A percentile compares a stretch with the other conserved stretches of the same genome.
These are phyloP conservation scores for Geranomyces michiganensis DNA, from an alignment of 192 early-diverging fungal genomes.

Conservation along the genomic window DNA sequence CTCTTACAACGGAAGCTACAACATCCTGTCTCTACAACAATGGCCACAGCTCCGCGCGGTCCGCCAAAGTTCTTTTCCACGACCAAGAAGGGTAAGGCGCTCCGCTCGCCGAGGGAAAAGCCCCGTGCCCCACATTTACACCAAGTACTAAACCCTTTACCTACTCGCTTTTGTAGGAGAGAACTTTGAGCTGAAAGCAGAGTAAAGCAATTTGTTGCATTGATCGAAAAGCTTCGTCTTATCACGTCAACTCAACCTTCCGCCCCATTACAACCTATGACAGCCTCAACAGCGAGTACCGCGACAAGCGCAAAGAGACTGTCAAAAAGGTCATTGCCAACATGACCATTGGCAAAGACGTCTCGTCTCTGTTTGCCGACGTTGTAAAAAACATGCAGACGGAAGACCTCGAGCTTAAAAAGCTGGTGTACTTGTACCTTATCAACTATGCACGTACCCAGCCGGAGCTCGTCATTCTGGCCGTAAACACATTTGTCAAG, in stretches of 20 bases:
- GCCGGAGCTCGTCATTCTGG: conserved; percentile 94
- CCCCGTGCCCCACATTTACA: too few relatives aligned
- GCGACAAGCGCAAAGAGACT: conserved; percentile 92
- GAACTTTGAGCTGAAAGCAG: conserved; percentile 96
- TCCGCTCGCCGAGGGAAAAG: not conserved
- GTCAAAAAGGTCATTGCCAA: conserved; percentile 99
- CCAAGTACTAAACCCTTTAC: too few relatives aligned
- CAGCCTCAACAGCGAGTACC: conserved; percentile 92
- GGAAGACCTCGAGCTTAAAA: conserved; percentile 96
- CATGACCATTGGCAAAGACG: conserved; percentile 99
- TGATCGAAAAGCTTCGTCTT: too few relatives aligned
- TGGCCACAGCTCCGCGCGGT: too few relatives aligned
- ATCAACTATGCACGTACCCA: conserved; percentile 98
- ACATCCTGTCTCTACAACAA: too few relatives aligned
- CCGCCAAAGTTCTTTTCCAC: conserved; percentile 73
- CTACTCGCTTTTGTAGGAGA: conserved; percentile 73
- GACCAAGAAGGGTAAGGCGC: conserved; percentile 66
- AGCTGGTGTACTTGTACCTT: conserved; percentile 95
- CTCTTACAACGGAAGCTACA: too few relatives aligned
- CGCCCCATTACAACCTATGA: too few relatives aligned
- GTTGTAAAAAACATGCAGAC: conserved; percentile 99
- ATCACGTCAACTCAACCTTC: too few relatives aligned
- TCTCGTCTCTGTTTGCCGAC: conserved; percentile 91
- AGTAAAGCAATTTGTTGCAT: conserved; percentile 30
- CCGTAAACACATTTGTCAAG: conserved; percentile 97